These are phyloP conservation scores for Madurella fahalii DNA, from an alignment of 2,329 filamentous ascomycete genomes.

Conservation along the genomic window DNA sequence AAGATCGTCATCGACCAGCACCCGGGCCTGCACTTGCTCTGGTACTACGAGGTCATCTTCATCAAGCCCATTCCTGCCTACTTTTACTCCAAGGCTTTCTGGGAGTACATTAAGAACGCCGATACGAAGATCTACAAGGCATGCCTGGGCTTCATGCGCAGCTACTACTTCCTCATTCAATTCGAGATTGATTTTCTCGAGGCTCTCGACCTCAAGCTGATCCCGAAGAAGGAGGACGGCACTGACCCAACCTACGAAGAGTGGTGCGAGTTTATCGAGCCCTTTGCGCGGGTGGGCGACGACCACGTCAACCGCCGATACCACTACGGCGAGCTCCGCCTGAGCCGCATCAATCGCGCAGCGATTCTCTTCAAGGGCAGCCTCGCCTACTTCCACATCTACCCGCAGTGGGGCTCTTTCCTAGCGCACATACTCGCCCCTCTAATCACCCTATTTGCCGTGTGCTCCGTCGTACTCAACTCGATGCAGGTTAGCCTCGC, in stretches of 20 bases:
- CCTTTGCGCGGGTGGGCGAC: conserved; percentile 28
- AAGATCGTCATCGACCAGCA: conserved; percentile 38
- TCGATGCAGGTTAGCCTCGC: conserved; percentile 29
- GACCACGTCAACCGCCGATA: conserved; percentile 31
- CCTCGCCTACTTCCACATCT: conserved; percentile 29
- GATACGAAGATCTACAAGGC: conserved; percentile 23
- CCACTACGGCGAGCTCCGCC: conserved; percentile 37
- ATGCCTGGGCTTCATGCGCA: conserved; percentile 34
- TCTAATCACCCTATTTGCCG: conserved; percentile 28
- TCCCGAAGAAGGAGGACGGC: conserved; percentile 26
- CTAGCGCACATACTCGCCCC: conserved; percentile 26
- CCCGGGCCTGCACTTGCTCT: conserved; percentile 40
- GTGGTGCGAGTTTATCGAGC: conserved; percentile 31
- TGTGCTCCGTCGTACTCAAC: conserved; percentile 28
- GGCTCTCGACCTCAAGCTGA: conserved; percentile 29
- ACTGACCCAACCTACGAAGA: conserved; percentile 26
- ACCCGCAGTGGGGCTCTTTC: conserved; percentile 29
- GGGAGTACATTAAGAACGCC: conserved; percentile 28
- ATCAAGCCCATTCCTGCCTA: conserved; percentile 41
- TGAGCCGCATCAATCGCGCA: conserved; percentile 33
- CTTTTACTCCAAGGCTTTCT: conserved; percentile 34
- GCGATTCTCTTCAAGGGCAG: conserved; percentile 19
- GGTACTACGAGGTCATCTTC: conserved; percentile 38
- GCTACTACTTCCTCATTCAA: conserved; percentile 34
- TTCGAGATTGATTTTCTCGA: conserved; percentile 34